These are phyloP conservation scores for Trichosporon asahii DNA, from an alignment of 1,284 basidiomycete genomes.

Conservation along the genomic window DNA sequence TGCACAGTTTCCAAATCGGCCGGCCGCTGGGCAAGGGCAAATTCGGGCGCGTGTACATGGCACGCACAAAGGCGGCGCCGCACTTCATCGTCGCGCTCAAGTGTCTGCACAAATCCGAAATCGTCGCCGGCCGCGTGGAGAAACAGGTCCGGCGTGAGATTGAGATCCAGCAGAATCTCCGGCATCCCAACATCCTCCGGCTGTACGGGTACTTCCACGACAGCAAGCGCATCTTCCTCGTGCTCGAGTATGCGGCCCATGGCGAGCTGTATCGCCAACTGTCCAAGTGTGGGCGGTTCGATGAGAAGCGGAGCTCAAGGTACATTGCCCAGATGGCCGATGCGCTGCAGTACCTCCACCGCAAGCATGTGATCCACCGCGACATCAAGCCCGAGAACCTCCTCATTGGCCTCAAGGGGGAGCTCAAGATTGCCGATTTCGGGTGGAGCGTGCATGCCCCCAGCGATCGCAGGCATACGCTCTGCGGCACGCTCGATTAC, in stretches of 20 bases:
- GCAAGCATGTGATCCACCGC: constrained; percentile 95
- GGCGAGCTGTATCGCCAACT: constrained; percentile 97
- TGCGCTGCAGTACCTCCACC: constrained; percentile 85
- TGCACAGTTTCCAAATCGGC: constrained; percentile 89
- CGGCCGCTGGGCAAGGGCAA: constrained; percentile 96
- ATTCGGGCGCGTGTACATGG: constrained; percentile 98
- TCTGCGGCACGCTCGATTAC: constrained; percentile 96
- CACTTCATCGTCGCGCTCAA: constrained; percentile 96
- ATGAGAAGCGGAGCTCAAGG: constrained; percentile 74
- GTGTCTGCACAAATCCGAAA: constrained; percentile 94
- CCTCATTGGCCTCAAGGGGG: constrained; percentile 84
- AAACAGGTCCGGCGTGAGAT: constrained; percentile 96
- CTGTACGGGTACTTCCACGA: constrained; percentile 98
- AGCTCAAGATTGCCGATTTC: constrained; percentile 98
- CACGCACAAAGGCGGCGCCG: constrained; percentile 80
- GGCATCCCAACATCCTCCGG: constrained; percentile 91
- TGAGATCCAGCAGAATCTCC: constrained; percentile 95
- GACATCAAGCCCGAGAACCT: constrained; percentile 99
- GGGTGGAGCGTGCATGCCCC: constrained; percentile 99
- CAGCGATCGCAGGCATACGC: constrained; percentile 76
- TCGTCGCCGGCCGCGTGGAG: constrained; percentile 82
- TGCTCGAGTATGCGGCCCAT: constrained; percentile 93
- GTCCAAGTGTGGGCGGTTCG: constrained; percentile 76
- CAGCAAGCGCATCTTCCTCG: constrained; percentile 88
- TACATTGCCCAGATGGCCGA: constrained; percentile 99